Conservation (phyloP, 257 asterid species). For the Penstemon davidsonii region DNA sequence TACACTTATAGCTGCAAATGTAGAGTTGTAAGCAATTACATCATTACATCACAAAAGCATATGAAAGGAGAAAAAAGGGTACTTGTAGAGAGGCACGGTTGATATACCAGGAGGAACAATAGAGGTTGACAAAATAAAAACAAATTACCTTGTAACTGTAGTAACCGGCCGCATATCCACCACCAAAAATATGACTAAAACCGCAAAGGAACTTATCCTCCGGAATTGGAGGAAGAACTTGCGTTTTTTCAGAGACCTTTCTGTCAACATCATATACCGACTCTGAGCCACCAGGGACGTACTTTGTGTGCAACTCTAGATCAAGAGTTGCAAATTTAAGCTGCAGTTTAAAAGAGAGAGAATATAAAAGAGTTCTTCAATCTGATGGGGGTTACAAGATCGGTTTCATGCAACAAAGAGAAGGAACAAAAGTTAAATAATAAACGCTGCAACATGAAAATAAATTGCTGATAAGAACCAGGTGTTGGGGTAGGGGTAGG, state of each 20-base stretch:
- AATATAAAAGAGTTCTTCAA: constrained; percentile 9
- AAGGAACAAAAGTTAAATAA: neutral
- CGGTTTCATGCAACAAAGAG: constrained; percentile 4
- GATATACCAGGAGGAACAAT: constrained; percentile 9
- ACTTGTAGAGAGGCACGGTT: neutral
- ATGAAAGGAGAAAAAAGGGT: neutral
- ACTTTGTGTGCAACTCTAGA: constrained; percentile 83
- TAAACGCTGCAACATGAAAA: constrained; percentile 10
- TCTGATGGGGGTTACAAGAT: neutral
- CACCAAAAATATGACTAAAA: constrained; percentile 92
- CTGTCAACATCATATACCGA: constrained; percentile 77
- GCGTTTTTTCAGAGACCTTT: constrained; percentile 71
- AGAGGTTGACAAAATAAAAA: neutral
- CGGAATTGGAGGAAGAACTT: constrained; percentile 81
- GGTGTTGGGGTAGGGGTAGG: no score
- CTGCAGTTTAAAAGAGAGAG: constrained; percentile 48
- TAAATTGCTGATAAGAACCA: neutral
- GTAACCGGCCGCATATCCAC: constrained; percentile 99
- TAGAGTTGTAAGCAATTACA: neutral
- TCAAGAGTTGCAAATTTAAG: constrained; percentile 76
- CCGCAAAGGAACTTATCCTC: constrained; percentile 89
- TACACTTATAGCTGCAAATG: neutral
- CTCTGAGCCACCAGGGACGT: constrained; percentile 82
- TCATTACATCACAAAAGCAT: constrained; percentile 7
- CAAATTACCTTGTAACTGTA: constrained; percentile 88